These are phyloP conservation scores for Schizothecium vesticola DNA, from an alignment of 495 filamentous ascomycete species.

Conservation along the genomic window DNA sequence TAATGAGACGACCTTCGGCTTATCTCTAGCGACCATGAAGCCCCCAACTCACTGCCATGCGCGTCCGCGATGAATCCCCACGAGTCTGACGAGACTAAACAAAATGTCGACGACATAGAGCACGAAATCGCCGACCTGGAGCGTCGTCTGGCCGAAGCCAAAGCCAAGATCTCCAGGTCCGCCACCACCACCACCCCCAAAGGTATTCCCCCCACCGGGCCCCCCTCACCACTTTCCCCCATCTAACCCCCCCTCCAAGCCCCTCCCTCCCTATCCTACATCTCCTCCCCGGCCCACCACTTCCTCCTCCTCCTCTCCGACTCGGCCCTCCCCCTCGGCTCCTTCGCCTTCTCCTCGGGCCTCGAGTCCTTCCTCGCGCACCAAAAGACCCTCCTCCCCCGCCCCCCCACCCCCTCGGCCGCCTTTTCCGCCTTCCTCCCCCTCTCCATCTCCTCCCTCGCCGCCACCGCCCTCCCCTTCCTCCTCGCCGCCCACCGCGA, in stretches of 20 bases:
- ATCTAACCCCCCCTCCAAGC: neutral
- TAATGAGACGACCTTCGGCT: neutral
- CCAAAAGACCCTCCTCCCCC: slow-evolving; percentile 38
- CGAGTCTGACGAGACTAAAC: neutral
- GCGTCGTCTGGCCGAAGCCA: slow-evolving; percentile 33
- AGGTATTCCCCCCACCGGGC: slow-evolving; percentile 2
- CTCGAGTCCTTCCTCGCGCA: slow-evolving; percentile 93
- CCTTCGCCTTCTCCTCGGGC: slow-evolving; percentile 92
- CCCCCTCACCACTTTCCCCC: neutral
- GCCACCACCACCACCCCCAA: slow-evolving; percentile 5
- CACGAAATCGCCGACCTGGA: slow-evolving; percentile 36
- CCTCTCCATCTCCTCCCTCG: slow-evolving; percentile 70
- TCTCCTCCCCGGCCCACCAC: slow-evolving; percentile 44
- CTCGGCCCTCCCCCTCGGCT: slow-evolving; percentile 90
- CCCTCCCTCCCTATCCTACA: neutral
- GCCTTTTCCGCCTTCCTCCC: slow-evolving; percentile 71
- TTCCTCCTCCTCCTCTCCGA: slow-evolving; percentile 88
- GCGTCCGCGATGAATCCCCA: slow-evolving; percentile 2
- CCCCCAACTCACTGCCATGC: neutral
- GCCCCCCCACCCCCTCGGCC: slow-evolving; percentile 17
- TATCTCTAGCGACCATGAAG: neutral
- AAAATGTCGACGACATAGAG: slow-evolving; percentile 14
- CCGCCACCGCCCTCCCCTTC: slow-evolving; percentile 78
- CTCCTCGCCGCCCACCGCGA: slow-evolving; percentile 66
- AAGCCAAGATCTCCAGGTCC: slow-evolving; percentile 11